Evolutionary conservation across 306 rosid species (phyloP).

Genomic region (Heteromeles arbutifolia): DNA sequence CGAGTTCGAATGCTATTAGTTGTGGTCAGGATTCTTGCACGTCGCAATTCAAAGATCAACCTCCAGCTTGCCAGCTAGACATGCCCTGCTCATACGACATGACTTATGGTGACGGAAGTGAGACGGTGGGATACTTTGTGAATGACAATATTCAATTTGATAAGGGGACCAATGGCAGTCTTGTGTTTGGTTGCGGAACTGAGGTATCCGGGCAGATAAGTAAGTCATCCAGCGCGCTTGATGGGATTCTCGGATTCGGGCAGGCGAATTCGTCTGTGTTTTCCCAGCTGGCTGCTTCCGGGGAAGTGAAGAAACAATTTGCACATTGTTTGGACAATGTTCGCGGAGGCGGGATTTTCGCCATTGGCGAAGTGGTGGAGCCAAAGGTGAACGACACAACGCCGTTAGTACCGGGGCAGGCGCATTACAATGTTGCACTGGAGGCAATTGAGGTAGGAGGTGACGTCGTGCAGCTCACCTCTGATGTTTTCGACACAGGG

Average conservation of each 20-base stretch:
- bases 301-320: conserved; percentile 70
- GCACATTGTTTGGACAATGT: conserved; percentile 82
- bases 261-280: conserved; percentile 85
- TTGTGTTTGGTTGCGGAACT: conserved; percentile 80
- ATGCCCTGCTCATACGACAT: conserved; percentile 59
- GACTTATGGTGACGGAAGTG: conserved; percentile 82
- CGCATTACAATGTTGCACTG: conserved; percentile 85
- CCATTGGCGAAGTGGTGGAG: conserved; percentile 80
- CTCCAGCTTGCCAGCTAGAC: conserved; percentile 48
- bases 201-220: conserved; percentile 64
- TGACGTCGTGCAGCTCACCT: conserved; percentile 44
- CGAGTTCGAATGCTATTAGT: conserved; percentile 29
- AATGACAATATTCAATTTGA: conserved; percentile 53
- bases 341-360: conserved; percentile 80
- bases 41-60: conserved; percentile 37
- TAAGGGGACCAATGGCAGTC: conserved; percentile 38
- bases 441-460: conserved; percentile 68
- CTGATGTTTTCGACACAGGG: conserved; percentile 48
- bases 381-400: conserved; percentile 54
- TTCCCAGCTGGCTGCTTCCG: conserved; percentile 80
- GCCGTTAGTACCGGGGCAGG: conserved; percentile 47
- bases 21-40: conserved; percentile 68
- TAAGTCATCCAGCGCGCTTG: conserved; percentile 55
- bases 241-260: conserved; percentile 95
- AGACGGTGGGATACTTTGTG: conserved; percentile 67